Evolutionary conservation across 1,284 basidiomycete genomes (phyloP), one percentile per base, ranked within the genome.

Genomic region (Coriolopsis trogii): DNA sequence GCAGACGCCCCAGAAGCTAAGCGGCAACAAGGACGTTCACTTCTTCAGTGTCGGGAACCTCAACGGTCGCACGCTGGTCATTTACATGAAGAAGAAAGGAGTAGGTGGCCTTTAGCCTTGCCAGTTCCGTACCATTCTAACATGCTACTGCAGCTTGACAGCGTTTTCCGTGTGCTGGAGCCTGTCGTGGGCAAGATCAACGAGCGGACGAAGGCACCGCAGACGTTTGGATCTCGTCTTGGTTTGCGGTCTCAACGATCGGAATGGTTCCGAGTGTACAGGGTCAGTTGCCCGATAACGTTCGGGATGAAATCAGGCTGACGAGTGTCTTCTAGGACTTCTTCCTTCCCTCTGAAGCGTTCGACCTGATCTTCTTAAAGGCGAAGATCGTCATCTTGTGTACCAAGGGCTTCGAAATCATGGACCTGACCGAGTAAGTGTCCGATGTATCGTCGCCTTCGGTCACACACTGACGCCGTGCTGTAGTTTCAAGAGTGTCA

Each of bases 11-110:
- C 92, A 97, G 66, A 91, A 93, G 60, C 77, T 98, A 28, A 93
- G 90, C 64, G 89, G 91, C 8, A 87, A 85, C 60, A 87, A 91
- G 63, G 95, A 97, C 62, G 94, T 98, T 7, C 85, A 91, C 55
- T 98, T 96, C 74, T 98, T 99, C 75, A 90, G 87, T 49, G 91
- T 97, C 20, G 96, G 96, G 18, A 87, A 86, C 53, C 77, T 96
- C 30, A 82, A 86, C 29, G 89, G 86, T 24, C 81, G 93, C 12
- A 96, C 94, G 0, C 75, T 97, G 18, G 89, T 99, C 7, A 87
- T 97, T 48, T 98, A 95, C 71, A 95, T 95, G 87, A 96, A 95
- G 79, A 92, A 90, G 73, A 95, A 90, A 73, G 92, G 93, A 52
- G 92, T 95, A 72, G 63, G 84, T 59, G 13, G 31, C 40, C 26